Conservation (phyloP, 345 rosid genomes). For the Dimocarpus longan region DNA sequence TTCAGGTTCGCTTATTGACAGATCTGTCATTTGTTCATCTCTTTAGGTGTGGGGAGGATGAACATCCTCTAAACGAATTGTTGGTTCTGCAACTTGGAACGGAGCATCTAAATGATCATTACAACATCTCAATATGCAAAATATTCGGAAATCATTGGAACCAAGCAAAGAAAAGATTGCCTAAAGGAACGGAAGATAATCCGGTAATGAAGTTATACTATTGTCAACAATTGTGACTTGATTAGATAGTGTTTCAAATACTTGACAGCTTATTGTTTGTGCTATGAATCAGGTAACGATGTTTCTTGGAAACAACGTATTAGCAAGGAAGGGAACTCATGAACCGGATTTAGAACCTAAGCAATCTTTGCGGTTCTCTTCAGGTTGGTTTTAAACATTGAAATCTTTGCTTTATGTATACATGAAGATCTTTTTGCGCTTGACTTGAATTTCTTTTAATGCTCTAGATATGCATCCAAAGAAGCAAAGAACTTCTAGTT, state of each 20-base stretch:
- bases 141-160: conserved; percentile 51
- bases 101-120: conserved; percentile 38
- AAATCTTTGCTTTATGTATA: not conserved
- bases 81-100: conserved; percentile 56
- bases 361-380: conserved; percentile 30
- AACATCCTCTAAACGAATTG: conserved; percentile 68
- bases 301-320: conserved; percentile 12
- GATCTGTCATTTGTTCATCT: not conserved
- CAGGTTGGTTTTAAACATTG: conserved; percentile 36
- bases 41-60: conserved; percentile 73
- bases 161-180: conserved; percentile 38
- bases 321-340: conserved; percentile 20
- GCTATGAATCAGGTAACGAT: conserved; percentile 32
- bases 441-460: conserved; percentile 6
- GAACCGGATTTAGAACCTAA: conserved; percentile 36
- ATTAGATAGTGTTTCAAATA: not conserved
- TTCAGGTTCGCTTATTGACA: not conserved
- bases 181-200: conserved; percentile 29
- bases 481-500: conserved; percentile 40
- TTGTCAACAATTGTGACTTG: not conserved
- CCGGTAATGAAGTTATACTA: conserved; percentile 26
- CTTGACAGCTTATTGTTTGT: not conserved
- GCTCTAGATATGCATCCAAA: conserved; percentile 43
- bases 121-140: conserved; percentile 41
- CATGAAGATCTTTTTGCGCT: not conserved